These are phyloP conservation scores for Letharia columbiana DNA, from an alignment of 495 filamentous ascomycete genomes.

Conservation along the genomic window DNA sequence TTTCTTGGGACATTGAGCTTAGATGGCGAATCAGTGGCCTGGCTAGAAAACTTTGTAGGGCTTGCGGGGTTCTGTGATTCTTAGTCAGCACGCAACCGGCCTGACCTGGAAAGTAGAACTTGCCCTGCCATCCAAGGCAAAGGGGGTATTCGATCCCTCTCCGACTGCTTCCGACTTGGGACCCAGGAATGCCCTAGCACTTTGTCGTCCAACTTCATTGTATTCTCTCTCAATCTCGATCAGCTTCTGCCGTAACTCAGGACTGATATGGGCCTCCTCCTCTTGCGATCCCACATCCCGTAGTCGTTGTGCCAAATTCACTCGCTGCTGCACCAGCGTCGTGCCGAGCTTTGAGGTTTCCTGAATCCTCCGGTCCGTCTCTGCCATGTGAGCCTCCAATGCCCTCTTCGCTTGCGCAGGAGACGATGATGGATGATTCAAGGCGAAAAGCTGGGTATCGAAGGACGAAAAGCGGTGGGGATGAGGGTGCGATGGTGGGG, in stretches of 20 bases:
- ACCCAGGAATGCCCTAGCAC: constrained; percentile 72
- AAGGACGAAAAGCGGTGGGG: constrained; percentile 70
- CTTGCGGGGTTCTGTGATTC: constrained; percentile 54
- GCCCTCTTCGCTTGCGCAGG: constrained; percentile 80
- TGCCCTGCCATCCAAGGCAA: constrained; percentile 43
- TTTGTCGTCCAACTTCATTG: constrained; percentile 87
- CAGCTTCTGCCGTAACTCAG: constrained; percentile 74
- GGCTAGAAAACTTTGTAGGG: constrained; percentile 72
- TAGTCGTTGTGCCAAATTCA: constrained; percentile 68
- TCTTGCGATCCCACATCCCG: constrained; percentile 76
- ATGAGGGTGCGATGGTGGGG: constrained; percentile 34
- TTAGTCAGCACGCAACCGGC: not conserved
- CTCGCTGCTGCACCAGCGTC: constrained; percentile 74
- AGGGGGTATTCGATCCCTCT: constrained; percentile 53
- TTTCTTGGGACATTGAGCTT: constrained; percentile 84
- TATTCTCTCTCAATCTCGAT: constrained; percentile 87
- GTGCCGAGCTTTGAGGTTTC: constrained; percentile 84
- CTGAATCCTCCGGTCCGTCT: constrained; percentile 83
- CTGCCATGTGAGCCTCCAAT: constrained; percentile 80
- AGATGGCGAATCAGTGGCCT: constrained; percentile 79
- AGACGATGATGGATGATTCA: constrained; percentile 64
- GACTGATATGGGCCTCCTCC: constrained; percentile 70
- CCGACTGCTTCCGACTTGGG: constrained; percentile 67
- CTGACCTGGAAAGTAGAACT: not conserved
- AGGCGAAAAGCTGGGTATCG: constrained; percentile 65